Conservation (phyloP, 2,329 filamentous ascomycete genomes). For the Rachicladosporium sp. region DNA sequence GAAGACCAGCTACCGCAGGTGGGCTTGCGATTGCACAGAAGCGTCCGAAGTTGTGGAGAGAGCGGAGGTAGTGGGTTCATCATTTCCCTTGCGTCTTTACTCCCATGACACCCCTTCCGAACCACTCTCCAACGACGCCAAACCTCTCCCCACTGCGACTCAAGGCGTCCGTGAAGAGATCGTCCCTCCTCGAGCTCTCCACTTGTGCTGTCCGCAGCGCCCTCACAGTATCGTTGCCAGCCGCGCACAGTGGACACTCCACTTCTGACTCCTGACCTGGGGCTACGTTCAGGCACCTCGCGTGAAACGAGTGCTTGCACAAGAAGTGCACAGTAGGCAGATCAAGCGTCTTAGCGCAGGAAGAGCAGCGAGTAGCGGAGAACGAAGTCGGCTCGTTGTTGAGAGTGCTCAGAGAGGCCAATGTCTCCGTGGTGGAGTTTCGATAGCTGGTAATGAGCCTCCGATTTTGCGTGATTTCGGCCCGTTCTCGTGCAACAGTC, state of each 20-base stretch:
- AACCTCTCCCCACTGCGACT: conserved; percentile 60
- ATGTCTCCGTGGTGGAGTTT: conserved; percentile 67
- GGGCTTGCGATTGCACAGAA: no score
- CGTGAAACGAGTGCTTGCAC: conserved; percentile 95
- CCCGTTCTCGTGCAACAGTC: conserved; percentile 78
- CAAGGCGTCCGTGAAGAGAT: conserved; percentile 74
- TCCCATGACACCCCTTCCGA: conserved; percentile 83
- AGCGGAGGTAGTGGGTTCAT: neutral
- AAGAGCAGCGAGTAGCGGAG: conserved; percentile 76
- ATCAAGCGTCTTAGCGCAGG: conserved; percentile 67
- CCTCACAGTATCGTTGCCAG: conserved; percentile 74
- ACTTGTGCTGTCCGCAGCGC: conserved; percentile 78
- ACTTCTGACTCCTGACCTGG: conserved; percentile 44
- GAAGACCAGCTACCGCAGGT: no score
- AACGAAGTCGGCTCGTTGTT: conserved; percentile 74
- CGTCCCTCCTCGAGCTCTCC: conserved; percentile 75
- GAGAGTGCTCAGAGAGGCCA: conserved; percentile 65
- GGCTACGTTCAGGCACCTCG: conserved; percentile 62
- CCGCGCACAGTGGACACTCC: conserved; percentile 77
- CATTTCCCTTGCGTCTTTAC: conserved; percentile 14
- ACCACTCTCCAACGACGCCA: conserved; percentile 83
- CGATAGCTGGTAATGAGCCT: conserved; percentile 74
- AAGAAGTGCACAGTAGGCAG: conserved; percentile 89
- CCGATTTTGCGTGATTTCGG: conserved; percentile 71
- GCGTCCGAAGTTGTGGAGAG: no score